phyloP scores from a whole-genome alignment of 1,139 yeast species.

The Keqinozyma sinolaborantium region DNA sequence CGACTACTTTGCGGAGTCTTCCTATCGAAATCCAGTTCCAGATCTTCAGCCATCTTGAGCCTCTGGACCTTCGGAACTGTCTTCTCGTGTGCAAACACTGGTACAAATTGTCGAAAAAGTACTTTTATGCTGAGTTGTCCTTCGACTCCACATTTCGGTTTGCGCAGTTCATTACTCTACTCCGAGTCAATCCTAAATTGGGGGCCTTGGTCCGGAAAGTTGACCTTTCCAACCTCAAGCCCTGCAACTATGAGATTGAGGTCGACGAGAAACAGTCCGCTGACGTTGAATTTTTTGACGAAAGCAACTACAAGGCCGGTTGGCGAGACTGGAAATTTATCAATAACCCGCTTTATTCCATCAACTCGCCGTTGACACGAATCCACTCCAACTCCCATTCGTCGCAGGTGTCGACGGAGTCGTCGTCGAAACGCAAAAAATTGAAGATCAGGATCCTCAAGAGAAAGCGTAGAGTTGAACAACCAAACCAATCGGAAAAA shows the following conservation, averaged over 20 bases:
- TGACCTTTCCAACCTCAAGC: conserved; percentile 52
- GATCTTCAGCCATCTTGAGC: conserved; percentile 28
- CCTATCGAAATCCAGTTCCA: conserved; percentile 36
- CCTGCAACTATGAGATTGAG: conserved; percentile 40
- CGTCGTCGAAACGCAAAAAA: conserved; percentile 11
- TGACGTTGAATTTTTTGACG: conserved; percentile 6
- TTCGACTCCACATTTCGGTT: conserved; percentile 70
- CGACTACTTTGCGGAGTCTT: conserved; percentile 14
- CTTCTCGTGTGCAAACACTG: conserved; percentile 49
- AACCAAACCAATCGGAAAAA: not conserved
- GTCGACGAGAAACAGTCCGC: conserved; percentile 4
- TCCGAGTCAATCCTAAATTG: conserved; percentile 51
- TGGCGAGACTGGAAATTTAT: conserved; percentile 88
- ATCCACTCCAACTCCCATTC: conserved; percentile 22
- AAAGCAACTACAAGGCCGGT: conserved; percentile 48
- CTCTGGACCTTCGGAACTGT: conserved; percentile 28
- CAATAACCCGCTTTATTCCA: conserved; percentile 60
- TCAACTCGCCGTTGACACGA: conserved; percentile 24
- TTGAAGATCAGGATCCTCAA: conserved; percentile 12
- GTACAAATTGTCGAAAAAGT: conserved; percentile 49
- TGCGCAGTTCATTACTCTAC: conserved; percentile 70
- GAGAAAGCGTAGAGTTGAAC: conserved; percentile 13
- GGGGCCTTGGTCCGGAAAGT: conserved; percentile 54
- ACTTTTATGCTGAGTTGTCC: conserved; percentile 50
- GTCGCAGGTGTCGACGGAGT: conserved; percentile 14